A percentile compares a stretch with the other conserved stretches of the same genome.
These are phyloP conservation scores for Podospora didyma DNA, from an alignment of 495 filamentous ascomycete species.

Conservation along the genomic window DNA sequence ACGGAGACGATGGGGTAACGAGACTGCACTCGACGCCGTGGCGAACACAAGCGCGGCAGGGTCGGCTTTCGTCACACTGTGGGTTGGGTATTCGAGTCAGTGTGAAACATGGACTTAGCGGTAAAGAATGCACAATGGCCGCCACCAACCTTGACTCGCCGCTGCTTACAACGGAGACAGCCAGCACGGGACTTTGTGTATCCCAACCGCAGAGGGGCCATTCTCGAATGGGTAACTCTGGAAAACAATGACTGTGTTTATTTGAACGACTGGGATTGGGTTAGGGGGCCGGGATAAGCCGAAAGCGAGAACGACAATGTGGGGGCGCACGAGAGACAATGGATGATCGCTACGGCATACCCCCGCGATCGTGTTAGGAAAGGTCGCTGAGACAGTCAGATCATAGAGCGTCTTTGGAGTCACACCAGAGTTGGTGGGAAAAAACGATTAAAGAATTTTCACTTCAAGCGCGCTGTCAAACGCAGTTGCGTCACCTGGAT, in stretches of 20 bases:
- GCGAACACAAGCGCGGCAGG: conserved; percentile 28
- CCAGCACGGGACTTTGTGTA: conserved; percentile 29
- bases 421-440: too few relatives aligned
- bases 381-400: too few relatives aligned
- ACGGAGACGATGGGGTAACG: background rate
- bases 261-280: background rate
- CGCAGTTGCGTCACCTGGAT: too few relatives aligned
- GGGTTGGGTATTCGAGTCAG: background rate
- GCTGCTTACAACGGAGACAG: conserved; percentile 27
- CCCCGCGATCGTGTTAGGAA: too few relatives aligned
- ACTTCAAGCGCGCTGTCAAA: too few relatives aligned
- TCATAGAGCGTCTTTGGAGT: too few relatives aligned
- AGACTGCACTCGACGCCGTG: conserved; percentile 30
- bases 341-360: too few relatives aligned
- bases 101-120: too few relatives aligned
- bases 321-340: too few relatives aligned
- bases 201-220: conserved; percentile 26
- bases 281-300: background rate
- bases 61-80: conserved; percentile 30
- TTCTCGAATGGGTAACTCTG: background rate
- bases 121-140: too few relatives aligned
- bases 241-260: background rate
- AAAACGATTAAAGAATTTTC: too few relatives aligned
- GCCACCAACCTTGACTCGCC: conserved; percentile 25
- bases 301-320: background rate